Evolutionary conservation across 345 rosid genomes (phyloP).

Genomic region (Eucalyptus pauciflora): DNA sequence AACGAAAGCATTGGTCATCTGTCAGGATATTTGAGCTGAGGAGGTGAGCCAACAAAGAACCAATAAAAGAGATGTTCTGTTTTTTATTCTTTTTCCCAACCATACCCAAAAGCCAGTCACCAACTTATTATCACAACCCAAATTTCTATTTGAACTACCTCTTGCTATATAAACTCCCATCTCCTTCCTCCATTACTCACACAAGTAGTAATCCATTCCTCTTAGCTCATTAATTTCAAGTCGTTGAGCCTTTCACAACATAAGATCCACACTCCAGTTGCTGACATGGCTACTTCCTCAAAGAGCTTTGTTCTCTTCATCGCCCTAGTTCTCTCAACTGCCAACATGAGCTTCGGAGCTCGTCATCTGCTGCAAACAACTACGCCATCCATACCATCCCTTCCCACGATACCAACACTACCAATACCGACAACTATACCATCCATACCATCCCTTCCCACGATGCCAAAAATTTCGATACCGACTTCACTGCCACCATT

Average conservation of each 20-base stretch:
- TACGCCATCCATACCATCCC: not conserved
- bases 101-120: not conserved
- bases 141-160: not conserved
- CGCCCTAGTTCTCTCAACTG: not conserved
- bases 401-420: not conserved
- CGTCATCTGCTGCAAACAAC: constrained; percentile 6
- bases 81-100: not conserved
- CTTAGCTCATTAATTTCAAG: not conserved
- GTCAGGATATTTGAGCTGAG: not conserved
- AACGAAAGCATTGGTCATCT: not conserved
- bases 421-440: not conserved
- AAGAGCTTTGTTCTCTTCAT: not conserved
- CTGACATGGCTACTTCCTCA: not conserved
- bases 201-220: not conserved
- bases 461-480: not conserved
- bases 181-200: not conserved
- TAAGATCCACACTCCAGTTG: rapidly evolving
- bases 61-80: not conserved
- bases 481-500: not conserved
- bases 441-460: not conserved
- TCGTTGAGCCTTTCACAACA: no score
- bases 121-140: not conserved
- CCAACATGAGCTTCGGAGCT: not conserved
- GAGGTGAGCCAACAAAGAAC: not conserved
- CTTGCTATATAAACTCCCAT: not conserved